Evolutionary conservation across 306 rosid genomes (phyloP).

Genomic region (Quercus variabilis): DNA sequence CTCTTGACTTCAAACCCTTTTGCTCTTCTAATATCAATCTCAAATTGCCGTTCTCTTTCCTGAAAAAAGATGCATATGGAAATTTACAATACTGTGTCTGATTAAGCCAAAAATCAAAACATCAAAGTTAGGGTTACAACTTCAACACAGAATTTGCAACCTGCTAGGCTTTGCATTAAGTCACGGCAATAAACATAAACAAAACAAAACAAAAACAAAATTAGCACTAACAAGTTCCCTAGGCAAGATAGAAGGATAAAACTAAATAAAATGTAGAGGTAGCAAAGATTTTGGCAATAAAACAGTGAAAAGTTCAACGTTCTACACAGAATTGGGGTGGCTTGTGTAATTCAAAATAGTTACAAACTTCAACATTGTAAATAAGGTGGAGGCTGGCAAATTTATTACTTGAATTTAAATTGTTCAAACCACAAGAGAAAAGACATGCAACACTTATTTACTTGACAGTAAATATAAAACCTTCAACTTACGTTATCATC

Average conservation of each 20-base stretch:
- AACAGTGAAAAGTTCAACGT: background rate
- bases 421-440: background rate
- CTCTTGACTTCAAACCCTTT: conserved; percentile 85
- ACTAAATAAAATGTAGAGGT: background rate
- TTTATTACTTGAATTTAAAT: background rate
- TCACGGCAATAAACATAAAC: background rate
- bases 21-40: conserved; percentile 73
- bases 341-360: background rate
- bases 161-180: background rate
- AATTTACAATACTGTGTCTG: background rate
- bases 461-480: background rate
- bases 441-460: background rate
- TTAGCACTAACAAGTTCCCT: background rate
- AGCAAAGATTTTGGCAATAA: background rate
- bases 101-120: background rate
- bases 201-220: no score
- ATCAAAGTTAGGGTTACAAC: background rate
- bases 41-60: conserved; percentile 94
- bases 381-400: background rate
- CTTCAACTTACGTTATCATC: conserved; percentile 72
- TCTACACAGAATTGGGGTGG: background rate
- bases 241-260: background rate
- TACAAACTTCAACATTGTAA: background rate
- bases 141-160: background rate
- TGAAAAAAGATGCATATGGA: conserved; percentile 31